A percentile compares a stretch with the other conserved stretches of the same genome.
These are phyloP conservation scores for Suillus clintonianus DNA, from an alignment of 768 basidiomycete species.

Conservation along the genomic window DNA sequence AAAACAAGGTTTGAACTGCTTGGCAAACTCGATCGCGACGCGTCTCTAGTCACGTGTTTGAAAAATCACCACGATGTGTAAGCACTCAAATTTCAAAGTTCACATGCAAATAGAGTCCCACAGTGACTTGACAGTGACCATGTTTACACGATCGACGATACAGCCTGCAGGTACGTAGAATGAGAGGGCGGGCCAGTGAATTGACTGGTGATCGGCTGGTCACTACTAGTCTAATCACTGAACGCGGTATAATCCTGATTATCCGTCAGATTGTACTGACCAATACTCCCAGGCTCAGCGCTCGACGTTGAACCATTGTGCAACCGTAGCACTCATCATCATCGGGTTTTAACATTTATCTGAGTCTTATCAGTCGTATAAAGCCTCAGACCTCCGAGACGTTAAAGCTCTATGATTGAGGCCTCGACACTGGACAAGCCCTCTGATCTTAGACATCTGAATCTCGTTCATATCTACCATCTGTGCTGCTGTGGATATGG, in stretches of 20 bases:
- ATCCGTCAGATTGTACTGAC: no score
- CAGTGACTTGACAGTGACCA: no score
- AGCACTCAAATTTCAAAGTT: no score
- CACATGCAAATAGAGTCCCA: no score
- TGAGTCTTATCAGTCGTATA: no score
- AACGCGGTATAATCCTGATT: not conserved
- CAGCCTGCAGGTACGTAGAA: not conserved
- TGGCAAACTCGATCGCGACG: not conserved
- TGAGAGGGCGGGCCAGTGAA: not conserved
- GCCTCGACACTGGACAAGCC: no score
- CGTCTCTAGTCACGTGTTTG: not conserved
- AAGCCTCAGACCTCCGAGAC: no score
- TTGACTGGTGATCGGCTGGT: no score
- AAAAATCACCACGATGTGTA: not conserved
- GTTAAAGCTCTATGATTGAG: no score
- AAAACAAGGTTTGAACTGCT: no score
- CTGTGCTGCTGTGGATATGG: not conserved
- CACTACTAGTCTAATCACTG: not conserved
- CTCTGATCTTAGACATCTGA: no score
- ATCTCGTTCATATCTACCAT: no score
- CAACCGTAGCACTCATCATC: not conserved
- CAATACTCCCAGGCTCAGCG: not conserved
- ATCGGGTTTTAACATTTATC: not conserved
- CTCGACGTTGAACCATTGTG: not conserved
- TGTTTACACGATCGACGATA: not conserved